A percentile compares a stretch with the other conserved stretches of the same genome.
phyloP scores from a whole-genome alignment of 495 filamentous ascomycete species.

The Penicillium ochrochloron region DNA sequence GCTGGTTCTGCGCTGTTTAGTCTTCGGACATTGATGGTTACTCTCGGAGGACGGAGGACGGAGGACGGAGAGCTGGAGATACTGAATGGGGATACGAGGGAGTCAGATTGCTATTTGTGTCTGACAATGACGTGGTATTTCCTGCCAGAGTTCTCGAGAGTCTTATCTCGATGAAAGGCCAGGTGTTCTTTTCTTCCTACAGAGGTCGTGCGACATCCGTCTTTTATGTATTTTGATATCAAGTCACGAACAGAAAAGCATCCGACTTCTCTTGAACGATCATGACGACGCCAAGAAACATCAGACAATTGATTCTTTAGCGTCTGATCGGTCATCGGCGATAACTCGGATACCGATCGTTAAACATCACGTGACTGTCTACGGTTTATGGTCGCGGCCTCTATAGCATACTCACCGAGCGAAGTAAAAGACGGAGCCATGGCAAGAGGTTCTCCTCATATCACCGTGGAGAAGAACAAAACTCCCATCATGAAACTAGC shows the following conservation, averaged over 20 bases:
- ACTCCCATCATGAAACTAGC: background rate
- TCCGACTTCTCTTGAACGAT: too few relatives aligned
- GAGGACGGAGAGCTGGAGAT: background rate
- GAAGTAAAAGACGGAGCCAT: background rate
- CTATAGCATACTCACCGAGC: background rate
- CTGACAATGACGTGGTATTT: background rate
- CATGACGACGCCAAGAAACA: background rate
- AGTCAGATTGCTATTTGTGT: background rate
- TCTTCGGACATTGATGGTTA: slow-evolving; percentile 8
- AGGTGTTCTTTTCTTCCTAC: background rate
- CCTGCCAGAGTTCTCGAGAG: background rate
- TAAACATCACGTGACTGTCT: background rate
- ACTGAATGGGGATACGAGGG: background rate
- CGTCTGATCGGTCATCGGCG: background rate
- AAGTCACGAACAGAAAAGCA: background rate
- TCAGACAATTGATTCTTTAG: background rate
- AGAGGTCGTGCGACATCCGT: background rate
- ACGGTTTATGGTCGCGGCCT: background rate
- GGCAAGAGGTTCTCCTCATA: background rate
- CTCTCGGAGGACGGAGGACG: background rate
- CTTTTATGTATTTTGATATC: background rate
- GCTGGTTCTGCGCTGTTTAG: background rate
- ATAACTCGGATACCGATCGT: background rate
- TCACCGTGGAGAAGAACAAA: background rate
- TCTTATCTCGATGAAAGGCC: background rate